Evolutionary conservation across 768 basidiomycete genomes (phyloP), one percentile per base, ranked within the genome.

Genomic region (Naganishia vaughanmartiniae): DNA sequence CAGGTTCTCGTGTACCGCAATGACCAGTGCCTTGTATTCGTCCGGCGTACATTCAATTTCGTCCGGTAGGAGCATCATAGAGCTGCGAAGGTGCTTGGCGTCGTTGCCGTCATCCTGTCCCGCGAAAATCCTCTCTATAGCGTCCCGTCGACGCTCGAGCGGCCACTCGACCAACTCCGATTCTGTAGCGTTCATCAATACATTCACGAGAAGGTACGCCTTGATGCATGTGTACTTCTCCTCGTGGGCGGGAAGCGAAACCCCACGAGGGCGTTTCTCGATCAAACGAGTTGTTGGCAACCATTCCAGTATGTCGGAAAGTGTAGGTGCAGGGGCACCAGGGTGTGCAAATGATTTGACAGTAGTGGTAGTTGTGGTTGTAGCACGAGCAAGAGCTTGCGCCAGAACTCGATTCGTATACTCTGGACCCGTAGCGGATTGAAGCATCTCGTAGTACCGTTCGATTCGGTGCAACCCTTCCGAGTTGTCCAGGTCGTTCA

Each of bases 391-490:
- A 3, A 45, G 21, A 24, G 39, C 60, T 1, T 45, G 39, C 15
- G 60, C 36, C 36, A 63, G 42, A 63, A 46, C 28, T 39, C 36
- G n/a, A 63, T 45, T 63, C 21, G 17, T 6, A 30, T 26, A 63
- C 26, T 45, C 42, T 1, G 30, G 10, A 30, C 46, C 60, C 31
- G 60, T 63, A 6, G 60, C 60, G 39, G 60, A n/a, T 30, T 45
- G 60, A 15, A 63, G 60, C 60, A 63, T 63, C 28, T 63, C 60
- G 14, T 42, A 30, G 30, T 45, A 63, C 42, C 60, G 60, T 21
- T 63, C 60, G 60, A 63, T 9, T 14, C 60, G 60, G 42, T 63
- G 24, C 26, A 42, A 17, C n/a, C 60, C 60, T 45, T 63, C 60
- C 17, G 60, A 45, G 10, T 42, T 45, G 28, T 63, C 60, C 21